A percentile compares a stretch with the other conserved stretches of the same genome.
phyloP scores from a whole-genome alignment of 2,329 filamentous ascomycete species.

The Dactylellina cionopaga region DNA sequence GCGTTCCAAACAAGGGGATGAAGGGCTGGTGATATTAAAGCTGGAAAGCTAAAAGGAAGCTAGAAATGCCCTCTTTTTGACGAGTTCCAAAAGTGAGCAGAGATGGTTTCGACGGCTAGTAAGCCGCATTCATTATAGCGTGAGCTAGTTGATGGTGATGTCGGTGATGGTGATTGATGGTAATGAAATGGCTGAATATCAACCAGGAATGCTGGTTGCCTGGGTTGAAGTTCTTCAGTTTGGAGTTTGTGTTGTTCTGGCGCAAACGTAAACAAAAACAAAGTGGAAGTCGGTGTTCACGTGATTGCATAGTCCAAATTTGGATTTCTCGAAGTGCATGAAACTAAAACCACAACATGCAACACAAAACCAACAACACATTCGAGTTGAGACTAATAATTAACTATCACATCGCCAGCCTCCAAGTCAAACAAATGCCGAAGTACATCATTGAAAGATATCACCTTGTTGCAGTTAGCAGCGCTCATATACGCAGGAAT shows the following conservation, averaged over 20 bases:
- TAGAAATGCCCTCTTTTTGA: neutral
- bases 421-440: too few species aligned
- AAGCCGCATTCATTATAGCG: conserved; percentile 13
- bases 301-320: conserved; percentile 3
- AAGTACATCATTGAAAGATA: too few species aligned
- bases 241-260: conserved; percentile 40
- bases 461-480: too few species aligned
- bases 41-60: neutral
- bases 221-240: neutral
- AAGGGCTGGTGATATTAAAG: conserved; percentile 6
- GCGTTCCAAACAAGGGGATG: conserved; percentile 22
- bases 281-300: conserved; percentile 16
- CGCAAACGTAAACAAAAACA: conserved; percentile 52
- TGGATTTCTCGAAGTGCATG: too few species aligned
- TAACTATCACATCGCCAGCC: too few species aligned
- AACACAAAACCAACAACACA: neutral
- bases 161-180: too few species aligned
- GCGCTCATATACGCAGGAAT: too few species aligned
- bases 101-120: neutral
- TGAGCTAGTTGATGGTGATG: conserved; percentile 3
- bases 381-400: too few species aligned
- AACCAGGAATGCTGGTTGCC: conserved; percentile 21
- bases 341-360: conserved; percentile 7
- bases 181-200: conserved; percentile 13
- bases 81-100: neutral